Conservation (phyloP, 176 grass and related monocot species). For the Typha latifolia region DNA sequence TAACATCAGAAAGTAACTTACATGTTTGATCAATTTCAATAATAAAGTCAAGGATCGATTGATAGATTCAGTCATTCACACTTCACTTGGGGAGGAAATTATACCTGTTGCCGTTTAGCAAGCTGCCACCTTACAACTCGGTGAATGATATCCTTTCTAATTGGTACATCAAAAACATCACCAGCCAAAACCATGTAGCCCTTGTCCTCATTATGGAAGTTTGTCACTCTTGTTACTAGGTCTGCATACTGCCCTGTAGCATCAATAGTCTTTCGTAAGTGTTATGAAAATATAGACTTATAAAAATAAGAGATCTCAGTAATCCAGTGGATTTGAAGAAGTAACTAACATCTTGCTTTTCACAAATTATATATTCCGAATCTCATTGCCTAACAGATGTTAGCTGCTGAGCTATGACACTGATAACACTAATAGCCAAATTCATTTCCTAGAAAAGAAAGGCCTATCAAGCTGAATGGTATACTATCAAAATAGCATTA, state of each 20-base stretch:
- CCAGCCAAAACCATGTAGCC: slow-evolving; percentile 88
- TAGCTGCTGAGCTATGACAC: no score
- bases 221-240: slow-evolving; percentile 62
- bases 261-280: slow-evolving; percentile 3
- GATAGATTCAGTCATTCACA: background rate
- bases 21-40: background rate
- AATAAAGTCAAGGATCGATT: background rate
- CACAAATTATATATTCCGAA: no score
- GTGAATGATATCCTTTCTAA: slow-evolving; percentile 89
- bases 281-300: background rate
- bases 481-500: no score
- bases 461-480: no score
- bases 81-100: slow-evolving; percentile 2
- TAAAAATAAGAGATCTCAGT: background rate
- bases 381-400: no score
- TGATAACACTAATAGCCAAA: no score
- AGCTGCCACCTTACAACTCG: slow-evolving; percentile 79
- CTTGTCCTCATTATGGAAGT: slow-evolving; percentile 77
- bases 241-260: slow-evolving; percentile 67
- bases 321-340: background rate
- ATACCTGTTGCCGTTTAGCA: slow-evolving; percentile 85
- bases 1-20: background rate
- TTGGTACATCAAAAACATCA: slow-evolving; percentile 87
- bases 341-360: background rate
- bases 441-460: no score